phyloP scores from a whole-genome alignment of 805 yeast species.

The Saturnispora dispora region DNA sequence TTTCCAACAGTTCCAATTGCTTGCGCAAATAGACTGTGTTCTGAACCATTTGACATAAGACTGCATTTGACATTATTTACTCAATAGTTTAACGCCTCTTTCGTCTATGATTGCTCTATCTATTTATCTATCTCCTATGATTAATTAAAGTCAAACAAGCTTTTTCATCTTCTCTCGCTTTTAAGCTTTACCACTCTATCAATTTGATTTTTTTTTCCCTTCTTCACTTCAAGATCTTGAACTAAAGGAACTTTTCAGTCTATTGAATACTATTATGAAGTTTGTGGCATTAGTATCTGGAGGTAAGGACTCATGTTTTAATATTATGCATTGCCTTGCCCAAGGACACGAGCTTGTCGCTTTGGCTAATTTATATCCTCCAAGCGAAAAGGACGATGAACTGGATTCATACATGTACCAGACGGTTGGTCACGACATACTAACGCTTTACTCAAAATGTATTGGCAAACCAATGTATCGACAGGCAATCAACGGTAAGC shows the following conservation, averaged over 20 bases:
- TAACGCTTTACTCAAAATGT: slow-evolving; percentile 57
- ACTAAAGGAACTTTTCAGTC: neutral
- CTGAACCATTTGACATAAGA: neutral
- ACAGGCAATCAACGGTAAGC: slow-evolving; percentile 50
- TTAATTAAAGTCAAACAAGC: neutral
- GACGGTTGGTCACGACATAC: slow-evolving; percentile 85
- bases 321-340: slow-evolving; percentile 74
- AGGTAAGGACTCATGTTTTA: slow-evolving; percentile 92
- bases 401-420: slow-evolving; percentile 95
- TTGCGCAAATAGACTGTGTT: neutral
- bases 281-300: slow-evolving; percentile 90
- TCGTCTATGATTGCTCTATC: no score
- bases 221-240: neutral
- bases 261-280: slow-evolving; percentile 45
- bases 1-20: neutral
- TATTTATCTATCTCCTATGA: neutral
- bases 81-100: no score
- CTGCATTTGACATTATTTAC: neutral
- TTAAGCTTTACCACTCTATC: neutral
- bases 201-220: neutral
- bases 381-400: slow-evolving; percentile 42
- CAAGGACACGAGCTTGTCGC: slow-evolving; percentile 84
- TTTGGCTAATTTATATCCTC: slow-evolving; percentile 75
- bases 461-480: slow-evolving; percentile 75
- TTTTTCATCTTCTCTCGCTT: neutral